Evolutionary conservation across 1,284 basidiomycete species (phyloP).

Genomic region (Mrakiaceae sp.): DNA sequence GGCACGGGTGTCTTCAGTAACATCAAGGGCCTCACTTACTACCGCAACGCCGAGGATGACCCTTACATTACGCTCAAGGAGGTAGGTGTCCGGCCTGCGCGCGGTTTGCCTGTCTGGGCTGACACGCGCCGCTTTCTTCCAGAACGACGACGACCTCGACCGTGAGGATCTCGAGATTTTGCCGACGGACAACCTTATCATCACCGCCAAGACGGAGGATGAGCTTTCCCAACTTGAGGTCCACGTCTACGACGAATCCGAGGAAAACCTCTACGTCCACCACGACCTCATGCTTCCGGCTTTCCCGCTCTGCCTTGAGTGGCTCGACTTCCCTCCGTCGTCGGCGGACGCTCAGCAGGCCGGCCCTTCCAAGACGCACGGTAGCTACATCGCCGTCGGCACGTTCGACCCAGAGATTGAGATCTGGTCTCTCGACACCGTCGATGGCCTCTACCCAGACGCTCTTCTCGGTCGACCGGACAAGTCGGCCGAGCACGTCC

Average conservation of each 20-base stretch:
- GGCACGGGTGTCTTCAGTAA: conserved; percentile 79
- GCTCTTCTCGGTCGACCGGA: conserved; percentile 82
- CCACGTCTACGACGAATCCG: conserved; percentile 82
- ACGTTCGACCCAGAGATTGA: conserved; percentile 97
- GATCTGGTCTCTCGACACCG: conserved; percentile 89
- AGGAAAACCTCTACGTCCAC: conserved; percentile 91
- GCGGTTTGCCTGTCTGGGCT: not conserved
- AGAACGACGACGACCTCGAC: conserved; percentile 71
- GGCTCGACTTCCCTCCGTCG: conserved; percentile 85
- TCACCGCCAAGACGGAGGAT: conserved; percentile 91
- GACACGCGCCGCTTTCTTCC: not conserved
- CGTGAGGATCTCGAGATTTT: conserved; percentile 81
- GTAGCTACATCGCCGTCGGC: conserved; percentile 92
- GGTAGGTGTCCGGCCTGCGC: conserved; percentile 39
- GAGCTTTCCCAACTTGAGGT: conserved; percentile 93
- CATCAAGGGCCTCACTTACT: conserved; percentile 88
- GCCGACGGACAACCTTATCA: conserved; percentile 83
- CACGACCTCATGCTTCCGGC: conserved; percentile 97
- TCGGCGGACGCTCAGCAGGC: conserved; percentile 24
- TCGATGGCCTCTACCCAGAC: conserved; percentile 90
- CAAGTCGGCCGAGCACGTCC: conserved; percentile 66
- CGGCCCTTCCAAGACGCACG: conserved; percentile 39
- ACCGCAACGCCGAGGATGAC: conserved; percentile 84
- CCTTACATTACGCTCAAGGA: conserved; percentile 96
- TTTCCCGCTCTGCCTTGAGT: conserved; percentile 96